These are phyloP conservation scores for Hericium coralloides DNA, from an alignment of 768 basidiomycete genomes.

Conservation along the genomic window DNA sequence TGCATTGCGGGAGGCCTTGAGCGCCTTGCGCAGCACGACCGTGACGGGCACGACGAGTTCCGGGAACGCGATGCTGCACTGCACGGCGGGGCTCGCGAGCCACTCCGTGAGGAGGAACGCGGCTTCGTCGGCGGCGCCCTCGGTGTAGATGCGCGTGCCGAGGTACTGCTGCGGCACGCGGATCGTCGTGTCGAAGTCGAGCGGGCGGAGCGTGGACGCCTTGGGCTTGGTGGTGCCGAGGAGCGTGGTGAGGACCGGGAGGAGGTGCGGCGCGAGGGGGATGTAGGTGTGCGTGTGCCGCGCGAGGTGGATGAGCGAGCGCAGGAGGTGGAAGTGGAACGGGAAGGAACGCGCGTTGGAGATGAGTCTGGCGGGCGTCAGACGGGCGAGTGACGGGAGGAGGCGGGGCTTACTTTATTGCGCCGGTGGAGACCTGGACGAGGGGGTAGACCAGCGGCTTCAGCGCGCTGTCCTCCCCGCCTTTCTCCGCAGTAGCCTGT, in stretches of 20 bases:
- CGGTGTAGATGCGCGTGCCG: conserved; percentile 78
- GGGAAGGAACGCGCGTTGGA: conserved; percentile 90
- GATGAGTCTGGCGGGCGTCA: conserved; percentile 51
- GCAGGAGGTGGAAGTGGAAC: conserved; percentile 86
- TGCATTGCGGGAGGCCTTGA: conserved; percentile 51
- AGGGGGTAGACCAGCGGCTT: conserved; percentile 90
- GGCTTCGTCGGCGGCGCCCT: conserved; percentile 77
- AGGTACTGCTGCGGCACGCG: conserved; percentile 84
- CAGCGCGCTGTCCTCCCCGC: conserved; percentile 63
- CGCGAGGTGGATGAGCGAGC: conserved; percentile 80
- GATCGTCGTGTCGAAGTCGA: conserved; percentile 84
- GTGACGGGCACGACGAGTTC: conserved; percentile 80
- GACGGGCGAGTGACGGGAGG: neutral
- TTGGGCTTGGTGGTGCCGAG: conserved; percentile 68
- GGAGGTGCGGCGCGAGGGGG: conserved; percentile 77
- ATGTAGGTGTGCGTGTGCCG: conserved; percentile 80
- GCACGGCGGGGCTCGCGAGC: conserved; percentile 60
- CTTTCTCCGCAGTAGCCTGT: conserved; percentile 40
- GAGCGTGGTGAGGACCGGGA: conserved; percentile 76
- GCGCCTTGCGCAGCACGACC: conserved; percentile 57
- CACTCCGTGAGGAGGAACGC: conserved; percentile 75
- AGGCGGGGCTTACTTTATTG: conserved; percentile 63
- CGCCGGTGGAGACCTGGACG: conserved; percentile 89
- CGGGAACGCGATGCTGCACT: conserved; percentile 88
- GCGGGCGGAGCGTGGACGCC: conserved; percentile 75